phyloP scores from a whole-genome alignment of 345 rosid genomes.

The Heritiera littoralis region DNA sequence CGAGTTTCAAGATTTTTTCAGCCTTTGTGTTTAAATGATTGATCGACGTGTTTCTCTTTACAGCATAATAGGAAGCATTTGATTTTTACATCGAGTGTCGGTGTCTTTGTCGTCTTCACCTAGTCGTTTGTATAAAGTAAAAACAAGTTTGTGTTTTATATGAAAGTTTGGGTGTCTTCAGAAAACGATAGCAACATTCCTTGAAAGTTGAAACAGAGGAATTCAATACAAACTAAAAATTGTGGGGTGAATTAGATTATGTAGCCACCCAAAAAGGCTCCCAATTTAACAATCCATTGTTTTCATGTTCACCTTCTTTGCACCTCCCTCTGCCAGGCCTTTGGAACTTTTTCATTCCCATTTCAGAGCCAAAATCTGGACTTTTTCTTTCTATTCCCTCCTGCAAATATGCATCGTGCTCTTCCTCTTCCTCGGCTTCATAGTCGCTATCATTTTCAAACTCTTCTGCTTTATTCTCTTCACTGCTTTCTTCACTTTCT shows the following conservation, averaged over 20 bases:
- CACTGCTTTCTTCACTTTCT: slow-evolving; percentile 9
- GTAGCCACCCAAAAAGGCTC: slow-evolving; percentile 66
- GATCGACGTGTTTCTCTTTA: background rate
- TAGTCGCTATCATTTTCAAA: slow-evolving; percentile 8
- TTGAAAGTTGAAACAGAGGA: background rate
- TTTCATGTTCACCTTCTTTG: slow-evolving; percentile 43
- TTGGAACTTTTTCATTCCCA: slow-evolving; percentile 33
- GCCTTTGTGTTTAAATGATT: background rate
- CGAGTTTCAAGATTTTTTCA: background rate
- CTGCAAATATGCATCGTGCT: background rate
- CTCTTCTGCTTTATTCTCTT: background rate
- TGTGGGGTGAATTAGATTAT: slow-evolving; percentile 8
- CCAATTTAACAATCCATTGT: slow-evolving; percentile 53
- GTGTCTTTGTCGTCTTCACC: background rate
- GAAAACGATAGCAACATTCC: slow-evolving; percentile 31
- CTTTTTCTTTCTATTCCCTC: slow-evolving; percentile 25
- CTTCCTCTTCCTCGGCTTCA: background rate
- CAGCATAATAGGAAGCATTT: background rate
- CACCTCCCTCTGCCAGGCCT: slow-evolving; percentile 50
- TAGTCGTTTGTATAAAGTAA: no score
- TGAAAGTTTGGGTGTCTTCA: background rate
- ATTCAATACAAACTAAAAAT: slow-evolving; percentile 17
- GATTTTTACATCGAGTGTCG: background rate
- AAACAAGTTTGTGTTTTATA: no score
- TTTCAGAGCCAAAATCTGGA: background rate